Conservation (phyloP, 2,329 filamentous ascomycete genomes). For the Ophiostoma pallidulum region DNA sequence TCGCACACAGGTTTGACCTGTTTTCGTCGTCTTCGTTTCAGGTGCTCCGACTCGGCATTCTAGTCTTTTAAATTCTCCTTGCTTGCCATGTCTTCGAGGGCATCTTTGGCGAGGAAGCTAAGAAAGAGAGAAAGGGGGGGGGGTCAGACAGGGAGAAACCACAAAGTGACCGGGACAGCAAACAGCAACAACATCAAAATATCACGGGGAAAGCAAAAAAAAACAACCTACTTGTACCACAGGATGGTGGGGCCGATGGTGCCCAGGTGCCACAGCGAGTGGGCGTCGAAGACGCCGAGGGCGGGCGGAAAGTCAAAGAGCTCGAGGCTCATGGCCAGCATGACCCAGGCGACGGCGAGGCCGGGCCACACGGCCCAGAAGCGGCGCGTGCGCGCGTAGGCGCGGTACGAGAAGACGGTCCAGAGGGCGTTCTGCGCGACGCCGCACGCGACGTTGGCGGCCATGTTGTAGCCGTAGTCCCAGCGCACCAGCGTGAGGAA, state of each 20-base stretch:
- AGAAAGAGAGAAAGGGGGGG: constrained; percentile 21
- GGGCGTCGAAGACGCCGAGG: constrained; percentile 76
- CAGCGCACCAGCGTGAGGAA: constrained; percentile 81
- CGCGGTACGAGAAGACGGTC: constrained; percentile 70
- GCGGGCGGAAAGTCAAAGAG: constrained; percentile 86
- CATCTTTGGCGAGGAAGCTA: constrained; percentile 81
- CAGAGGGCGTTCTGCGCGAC: constrained; percentile 74
- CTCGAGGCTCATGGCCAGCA: constrained; percentile 91
- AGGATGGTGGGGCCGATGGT: constrained; percentile 80
- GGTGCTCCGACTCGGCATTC: too few relatives aligned
- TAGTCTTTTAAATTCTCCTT: constrained; percentile 53
- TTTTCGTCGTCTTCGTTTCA: too few relatives aligned
- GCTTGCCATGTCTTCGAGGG: constrained; percentile 68
- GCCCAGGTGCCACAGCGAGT: constrained; percentile 90
- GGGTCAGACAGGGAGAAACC: neutral
- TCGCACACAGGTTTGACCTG: too few relatives aligned
- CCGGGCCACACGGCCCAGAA: constrained; percentile 85
- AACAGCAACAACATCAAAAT: neutral
- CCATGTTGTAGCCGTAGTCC: constrained; percentile 98
- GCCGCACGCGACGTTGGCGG: constrained; percentile 78
- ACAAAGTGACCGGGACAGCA: neutral
- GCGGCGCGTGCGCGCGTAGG: constrained; percentile 62
- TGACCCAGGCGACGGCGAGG: constrained; percentile 83
- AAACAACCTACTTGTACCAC: constrained; percentile 79
- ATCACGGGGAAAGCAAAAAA: neutral